A percentile compares a stretch with the other conserved stretches of the same genome.
Evolutionary conservation across 2,329 filamentous ascomycete species (phyloP).

Genomic region (Penicillium paneum): DNA sequence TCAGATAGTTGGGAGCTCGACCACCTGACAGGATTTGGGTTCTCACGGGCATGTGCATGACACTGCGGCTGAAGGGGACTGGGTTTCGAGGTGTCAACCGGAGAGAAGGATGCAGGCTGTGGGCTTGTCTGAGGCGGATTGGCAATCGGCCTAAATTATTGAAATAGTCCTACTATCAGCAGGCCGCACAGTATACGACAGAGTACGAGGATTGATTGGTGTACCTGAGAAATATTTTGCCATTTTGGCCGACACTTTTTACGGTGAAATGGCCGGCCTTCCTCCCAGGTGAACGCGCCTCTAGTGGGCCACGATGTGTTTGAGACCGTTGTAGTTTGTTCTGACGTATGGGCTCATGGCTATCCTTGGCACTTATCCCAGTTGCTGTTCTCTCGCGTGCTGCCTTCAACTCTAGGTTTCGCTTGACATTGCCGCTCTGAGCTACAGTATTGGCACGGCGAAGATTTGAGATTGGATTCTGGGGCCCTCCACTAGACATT

Average conservation of each 20-base stretch:
- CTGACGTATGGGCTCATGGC: conserved; percentile 49
- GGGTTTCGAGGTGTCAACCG: conserved; percentile 58
- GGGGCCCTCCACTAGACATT: conserved; percentile 13
- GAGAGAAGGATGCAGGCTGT: conserved; percentile 32
- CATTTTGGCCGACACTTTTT: conserved; percentile 78
- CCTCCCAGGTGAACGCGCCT: conserved; percentile 59
- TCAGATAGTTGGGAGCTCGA: conserved; percentile 44
- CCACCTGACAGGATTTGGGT: conserved; percentile 38
- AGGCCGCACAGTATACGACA: conserved; percentile 15
- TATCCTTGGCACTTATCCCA: conserved; percentile 48
- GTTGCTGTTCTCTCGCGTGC: conserved; percentile 35
- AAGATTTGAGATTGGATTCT: conserved; percentile 25
- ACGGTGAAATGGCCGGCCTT: conserved; percentile 74
- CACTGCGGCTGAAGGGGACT: conserved; percentile 48
- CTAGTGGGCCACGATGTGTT: conserved; percentile 51
- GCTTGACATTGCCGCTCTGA: conserved; percentile 32
- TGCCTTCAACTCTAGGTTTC: conserved; percentile 30
- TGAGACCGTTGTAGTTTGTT: conserved; percentile 42
- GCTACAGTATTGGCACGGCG: conserved; percentile 41
- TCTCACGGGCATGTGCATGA: conserved; percentile 27
- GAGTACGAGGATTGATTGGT: conserved; percentile 15
- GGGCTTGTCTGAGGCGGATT: conserved; percentile 33
- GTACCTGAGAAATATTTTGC: conserved; percentile 77
- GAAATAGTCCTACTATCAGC: conserved; percentile 12
- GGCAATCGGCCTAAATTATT: conserved; percentile 33